Evolutionary conservation across 2,329 filamentous ascomycete genomes (phyloP).

Genomic region (Uncinocarpus reesii): DNA sequence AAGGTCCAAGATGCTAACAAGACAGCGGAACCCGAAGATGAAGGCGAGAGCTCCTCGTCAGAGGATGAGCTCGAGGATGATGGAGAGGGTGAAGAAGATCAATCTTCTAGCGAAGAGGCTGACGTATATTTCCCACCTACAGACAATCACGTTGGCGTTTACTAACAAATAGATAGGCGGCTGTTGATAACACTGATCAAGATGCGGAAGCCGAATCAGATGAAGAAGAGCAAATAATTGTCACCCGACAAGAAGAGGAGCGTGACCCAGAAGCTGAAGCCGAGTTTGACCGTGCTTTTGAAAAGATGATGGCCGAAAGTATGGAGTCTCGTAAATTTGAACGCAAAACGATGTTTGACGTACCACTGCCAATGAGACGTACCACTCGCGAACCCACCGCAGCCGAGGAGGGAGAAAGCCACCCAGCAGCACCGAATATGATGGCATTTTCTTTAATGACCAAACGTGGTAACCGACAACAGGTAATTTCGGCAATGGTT

Average conservation of each 20-base stretch:
- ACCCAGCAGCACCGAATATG: slow-evolving; percentile 44
- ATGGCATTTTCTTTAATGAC: slow-evolving; percentile 97
- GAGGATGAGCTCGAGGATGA: slow-evolving; percentile 66
- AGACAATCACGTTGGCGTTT: not conserved
- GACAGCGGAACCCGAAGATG: slow-evolving; percentile 59
- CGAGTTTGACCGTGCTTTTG: slow-evolving; percentile 94
- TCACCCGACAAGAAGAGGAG: slow-evolving; percentile 81
- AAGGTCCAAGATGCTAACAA: slow-evolving; percentile 66
- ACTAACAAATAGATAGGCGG: slow-evolving; percentile 18
- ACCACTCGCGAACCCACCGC: slow-evolving; percentile 48
- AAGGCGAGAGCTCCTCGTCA: slow-evolving; percentile 57
- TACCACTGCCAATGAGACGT: slow-evolving; percentile 84
- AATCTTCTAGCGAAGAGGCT: slow-evolving; percentile 42
- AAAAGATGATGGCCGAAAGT: slow-evolving; percentile 97
- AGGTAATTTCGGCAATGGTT: slow-evolving; percentile 45
- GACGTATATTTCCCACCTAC: slow-evolving; percentile 26
- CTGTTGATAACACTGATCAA: slow-evolving; percentile 38
- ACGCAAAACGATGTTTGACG: slow-evolving; percentile 85
- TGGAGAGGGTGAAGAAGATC: slow-evolving; percentile 47
- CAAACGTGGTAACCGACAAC: slow-evolving; percentile 89
- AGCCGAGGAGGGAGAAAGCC: slow-evolving; percentile 29
- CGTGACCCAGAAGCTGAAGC: slow-evolving; percentile 89
- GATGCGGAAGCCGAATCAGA: slow-evolving; percentile 45
- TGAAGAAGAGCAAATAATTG: slow-evolving; percentile 80
- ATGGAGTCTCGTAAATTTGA: slow-evolving; percentile 93